Conservation (phyloP, 345 rosid species). For the Clarkia xantiana region DNA sequence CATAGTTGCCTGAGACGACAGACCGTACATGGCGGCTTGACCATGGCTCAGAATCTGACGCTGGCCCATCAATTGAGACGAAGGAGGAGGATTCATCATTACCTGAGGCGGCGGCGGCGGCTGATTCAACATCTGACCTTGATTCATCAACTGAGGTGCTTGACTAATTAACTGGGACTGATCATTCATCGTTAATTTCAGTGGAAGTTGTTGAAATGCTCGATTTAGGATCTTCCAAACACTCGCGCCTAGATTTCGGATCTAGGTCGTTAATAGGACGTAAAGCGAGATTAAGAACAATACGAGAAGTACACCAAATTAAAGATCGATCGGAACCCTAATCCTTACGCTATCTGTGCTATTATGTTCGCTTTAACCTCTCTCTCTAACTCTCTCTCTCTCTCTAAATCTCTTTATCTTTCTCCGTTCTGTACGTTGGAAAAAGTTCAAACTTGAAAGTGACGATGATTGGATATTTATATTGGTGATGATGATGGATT, state of each 20-base stretch:
- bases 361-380: too few relatives aligned
- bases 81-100: constrained; percentile 4
- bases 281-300: not conserved
- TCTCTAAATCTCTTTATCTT: too few relatives aligned
- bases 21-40: constrained; percentile 10
- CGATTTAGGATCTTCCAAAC: not conserved
- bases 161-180: constrained; percentile 27
- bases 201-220: not conserved
- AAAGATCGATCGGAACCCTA: not conserved
- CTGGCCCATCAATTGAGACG: constrained; percentile 28
- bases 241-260: not conserved
- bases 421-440: too few relatives aligned
- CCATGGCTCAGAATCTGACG: constrained; percentile 16
- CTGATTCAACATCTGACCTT: constrained; percentile 16
- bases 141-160: constrained; percentile 5
- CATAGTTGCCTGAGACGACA: constrained; percentile 10
- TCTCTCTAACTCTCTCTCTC: too few relatives aligned
- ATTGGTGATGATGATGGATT: too few relatives aligned
- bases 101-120: constrained; percentile 8
- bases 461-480: too few relatives aligned
- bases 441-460: too few relatives aligned
- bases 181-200: constrained; percentile 34
- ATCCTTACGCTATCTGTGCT: not conserved
- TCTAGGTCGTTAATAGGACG: not conserved
- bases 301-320: not conserved